Percentiles rank a stretch among this genome's conserved stretches.
These are phyloP conservation scores for Mycosphaerella sp. DNA, from an alignment of 2,329 filamentous ascomycete species.

Conservation along the genomic window DNA sequence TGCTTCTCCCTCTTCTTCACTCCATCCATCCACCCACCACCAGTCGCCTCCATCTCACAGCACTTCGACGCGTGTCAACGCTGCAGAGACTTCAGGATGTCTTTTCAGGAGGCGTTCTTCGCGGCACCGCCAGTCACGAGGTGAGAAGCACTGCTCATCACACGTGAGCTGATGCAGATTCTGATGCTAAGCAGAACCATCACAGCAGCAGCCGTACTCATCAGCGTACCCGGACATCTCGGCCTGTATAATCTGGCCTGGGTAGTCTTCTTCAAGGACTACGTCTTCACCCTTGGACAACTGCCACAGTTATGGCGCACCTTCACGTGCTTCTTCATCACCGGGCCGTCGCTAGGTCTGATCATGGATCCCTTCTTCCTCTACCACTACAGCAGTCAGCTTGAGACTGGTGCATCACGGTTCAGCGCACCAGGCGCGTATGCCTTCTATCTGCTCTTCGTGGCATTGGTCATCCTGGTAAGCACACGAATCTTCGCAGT, in stretches of 20 bases:
- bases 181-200: constrained; percentile 59
- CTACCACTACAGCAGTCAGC: constrained; percentile 67
- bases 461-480: constrained; percentile 69
- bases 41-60: neutral
- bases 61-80: neutral
- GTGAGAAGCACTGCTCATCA: constrained; percentile 39
- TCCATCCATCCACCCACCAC: neutral
- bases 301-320: constrained; percentile 57
- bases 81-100: constrained; percentile 15
- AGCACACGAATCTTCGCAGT: constrained; percentile 37
- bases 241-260: constrained; percentile 48
- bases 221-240: constrained; percentile 57
- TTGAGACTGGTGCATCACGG: constrained; percentile 66
- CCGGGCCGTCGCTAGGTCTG: constrained; percentile 51
- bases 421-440: constrained; percentile 73
- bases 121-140: constrained; percentile 60
- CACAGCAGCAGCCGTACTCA: constrained; percentile 56
- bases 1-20: neutral
- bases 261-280: constrained; percentile 50
- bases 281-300: constrained; percentile 45
- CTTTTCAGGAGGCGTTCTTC: constrained; percentile 39
- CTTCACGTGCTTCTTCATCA: constrained; percentile 54
- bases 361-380: constrained; percentile 71
- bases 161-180: constrained; percentile 25
- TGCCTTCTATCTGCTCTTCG: constrained; percentile 71